Base-by-base conservation (phyloP, 2,329 filamentous ascomycete species). In the Colletotrichum sojae region DNA sequence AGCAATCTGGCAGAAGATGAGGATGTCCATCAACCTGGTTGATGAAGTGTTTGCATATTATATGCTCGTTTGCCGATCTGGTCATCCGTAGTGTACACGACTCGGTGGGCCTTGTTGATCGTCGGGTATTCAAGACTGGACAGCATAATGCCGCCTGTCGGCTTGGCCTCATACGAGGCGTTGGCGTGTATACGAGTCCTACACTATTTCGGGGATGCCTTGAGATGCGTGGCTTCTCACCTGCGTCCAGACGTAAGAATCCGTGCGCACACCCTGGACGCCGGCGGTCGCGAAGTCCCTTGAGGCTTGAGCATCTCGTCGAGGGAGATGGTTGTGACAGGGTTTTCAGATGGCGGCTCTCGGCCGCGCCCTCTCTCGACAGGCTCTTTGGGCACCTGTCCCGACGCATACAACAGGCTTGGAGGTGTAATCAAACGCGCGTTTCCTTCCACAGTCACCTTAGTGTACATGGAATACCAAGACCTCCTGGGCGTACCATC, bases 281-380 rank as follows among this genome's bases (percentile, higher is more conserved):
- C 16, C 27, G 10, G 31, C 25, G 25, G 9, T 52, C 13, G 57
- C 52, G 46, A 36, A n/a, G 18, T 39, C 10, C 46, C 48, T 40
- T 40, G 36, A 60, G 27, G 51, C 25, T 27, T 51, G 31, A 36
- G 18, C 45, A 31, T 8, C 43, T 25, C 18, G 40, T 45, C 12
- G 25, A 25, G 31, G 5, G 5, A 36, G 9, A 36, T 36, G 31
- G n/a, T 51, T 27, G 56, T 27, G 56, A n/a, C 20, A 49, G 18
- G 16, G 15, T 20, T 12, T 52, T 60, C 57, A 45, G 57, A 60
- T 40, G 46, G 57, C 48, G 46, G 25, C 39, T 52, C 31, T 43
- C 27, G 13, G 3, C 2, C 52, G 45, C 45, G 20, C 18, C 45
- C 9, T 20, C 45, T n/a, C n/a, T 18, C 18, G 39, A 15, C 18